Base-by-base conservation (phyloP, 148 eudicot genomes). In the Linanthus parryae region DNA sequence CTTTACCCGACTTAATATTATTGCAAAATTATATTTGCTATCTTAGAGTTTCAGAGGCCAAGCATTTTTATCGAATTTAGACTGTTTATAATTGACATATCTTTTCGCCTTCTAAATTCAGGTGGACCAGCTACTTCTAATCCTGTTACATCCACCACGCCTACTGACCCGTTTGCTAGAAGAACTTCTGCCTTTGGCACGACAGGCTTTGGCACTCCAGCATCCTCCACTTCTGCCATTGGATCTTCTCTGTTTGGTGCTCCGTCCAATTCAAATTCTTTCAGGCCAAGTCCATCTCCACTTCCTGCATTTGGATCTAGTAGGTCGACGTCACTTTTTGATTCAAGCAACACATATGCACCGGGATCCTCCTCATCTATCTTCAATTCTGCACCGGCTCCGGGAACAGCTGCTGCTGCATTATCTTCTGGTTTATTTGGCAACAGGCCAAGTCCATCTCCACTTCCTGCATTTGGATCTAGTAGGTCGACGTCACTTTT, bases 91-190 rank as follows among this genome's bases (percentile, higher is more conserved):
- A n/a, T n/a, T n/a, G n/a, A n/a, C n/a, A n/a, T n/a, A n/a, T n/a
- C n/a, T n/a, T n/a, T n/a, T n/a, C n/a, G n/a, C n/a, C n/a, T n/a
- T 44, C 33, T 21, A 29, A 23, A 40, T 52, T 37, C 64, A 84
- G 92, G 92, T 52, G 92, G 87, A 17, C 84, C 92, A 21, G 69
- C 68, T 75, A 71, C 87, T 59, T 51, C 85, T 23, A 84, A 76
- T 63, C 83, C 83, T 10, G 88, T 88, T 66, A 68, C 88, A 25
- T 43, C 96, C 27, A 29, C 84, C 11, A 59, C 84, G 38, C 8
- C 94, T 23, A 56, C 94, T 46, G 83, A 84, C 48, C 82, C 79
- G 49, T 91, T 91, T 75, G 84, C 73, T 48, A 46, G 77, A 40
- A 87, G 79, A 58, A 60, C 90, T 49, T 33, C 86, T 25, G 38